Base-by-base conservation (phyloP, 306 rosid species). In the Acacia acuminata region DNA sequence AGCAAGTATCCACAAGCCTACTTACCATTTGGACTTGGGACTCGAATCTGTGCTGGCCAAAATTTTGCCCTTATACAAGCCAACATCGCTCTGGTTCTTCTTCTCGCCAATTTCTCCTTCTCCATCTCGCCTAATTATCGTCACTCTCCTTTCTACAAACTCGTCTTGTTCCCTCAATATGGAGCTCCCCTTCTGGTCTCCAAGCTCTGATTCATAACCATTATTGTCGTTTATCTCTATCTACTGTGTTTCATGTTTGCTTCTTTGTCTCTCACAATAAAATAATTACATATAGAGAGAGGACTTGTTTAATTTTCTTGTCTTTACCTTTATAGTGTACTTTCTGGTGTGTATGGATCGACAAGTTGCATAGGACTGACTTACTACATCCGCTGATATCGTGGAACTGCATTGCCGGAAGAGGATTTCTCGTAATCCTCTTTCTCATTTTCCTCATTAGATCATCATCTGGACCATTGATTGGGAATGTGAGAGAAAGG, bases 1-100 rank as follows among this genome's bases (percentile, higher is more conserved):
- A 81, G 85, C n/a, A 81, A 87, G 82, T 64, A 81, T 45, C 87
- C 90, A 0, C 85, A 87, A 55, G 82, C 81, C 2, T 86, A 83
- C 68, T 19, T 83, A 4, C 90, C 87, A 34, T 87, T 84, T 25
- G 90, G 90, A 6, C 36, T 73, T 0, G 89, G 89, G 13, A 75
- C 45, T 68, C 32, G 89, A 51, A 40, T 69, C 48, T 87, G 85
- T 73, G 38, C 70, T 1, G 89, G 89, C 8, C 85, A 84, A 58
- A 67, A 84, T 82, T 78, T 87, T 8, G 76, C 87, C 3, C 8
- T 77, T 48, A 19, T 53, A 0, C 45, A 87, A 74, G 65, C 84
- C 14, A 87, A 84, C 84, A 22, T 73, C 15, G 4, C 71, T 53
- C 53, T 71, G 0, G 47, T 66, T 6, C 84, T 70, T 44, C 79